Conservation (phyloP, 306 rosid species). For the Trifolium fragiferum region DNA sequence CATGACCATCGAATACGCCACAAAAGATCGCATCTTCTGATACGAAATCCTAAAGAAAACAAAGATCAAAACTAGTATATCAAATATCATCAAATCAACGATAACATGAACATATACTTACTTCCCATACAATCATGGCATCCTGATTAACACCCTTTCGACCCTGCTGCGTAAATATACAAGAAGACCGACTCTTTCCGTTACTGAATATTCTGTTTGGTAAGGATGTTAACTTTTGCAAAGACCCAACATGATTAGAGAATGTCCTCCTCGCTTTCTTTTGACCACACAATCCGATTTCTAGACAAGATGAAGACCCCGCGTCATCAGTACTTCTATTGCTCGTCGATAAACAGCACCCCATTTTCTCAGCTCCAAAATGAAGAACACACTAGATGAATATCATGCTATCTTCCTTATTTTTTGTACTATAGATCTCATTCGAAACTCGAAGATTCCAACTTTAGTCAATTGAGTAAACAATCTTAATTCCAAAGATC, state of each 20-base stretch:
- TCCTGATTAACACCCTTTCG: conserved; percentile 97
- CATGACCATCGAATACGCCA: conserved; percentile 97
- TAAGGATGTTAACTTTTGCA: conserved; percentile 63
- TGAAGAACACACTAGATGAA: conserved; percentile 46
- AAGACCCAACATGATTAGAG: conserved; percentile 58
- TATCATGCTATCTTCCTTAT: conserved; percentile 44
- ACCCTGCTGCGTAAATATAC: conserved; percentile 94
- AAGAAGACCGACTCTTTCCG: conserved; percentile 80
- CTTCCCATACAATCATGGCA: conserved; percentile 99
- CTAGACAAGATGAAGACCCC: conserved; percentile 55
- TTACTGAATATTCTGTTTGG: conserved; percentile 75
- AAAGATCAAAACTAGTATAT: conserved; percentile 38
- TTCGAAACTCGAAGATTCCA: conserved; percentile 46
- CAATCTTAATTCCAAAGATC: conserved; percentile 52
- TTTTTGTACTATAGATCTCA: conserved; percentile 58
- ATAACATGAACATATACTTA: conserved; percentile 49
- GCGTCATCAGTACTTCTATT: conserved; percentile 69
- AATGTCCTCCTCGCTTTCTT: conserved; percentile 66
- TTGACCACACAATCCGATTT: conserved; percentile 50
- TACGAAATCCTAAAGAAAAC: conserved; percentile 73
- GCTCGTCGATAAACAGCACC: conserved; percentile 82
- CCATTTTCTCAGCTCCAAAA: conserved; percentile 74
- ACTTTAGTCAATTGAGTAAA: conserved; percentile 48
- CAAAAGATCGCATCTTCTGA: conserved; percentile 84
- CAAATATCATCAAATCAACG: not conserved